These are phyloP conservation scores for Thyridium curvatum DNA, from an alignment of 2,329 filamentous ascomycete species.

Conservation along the genomic window DNA sequence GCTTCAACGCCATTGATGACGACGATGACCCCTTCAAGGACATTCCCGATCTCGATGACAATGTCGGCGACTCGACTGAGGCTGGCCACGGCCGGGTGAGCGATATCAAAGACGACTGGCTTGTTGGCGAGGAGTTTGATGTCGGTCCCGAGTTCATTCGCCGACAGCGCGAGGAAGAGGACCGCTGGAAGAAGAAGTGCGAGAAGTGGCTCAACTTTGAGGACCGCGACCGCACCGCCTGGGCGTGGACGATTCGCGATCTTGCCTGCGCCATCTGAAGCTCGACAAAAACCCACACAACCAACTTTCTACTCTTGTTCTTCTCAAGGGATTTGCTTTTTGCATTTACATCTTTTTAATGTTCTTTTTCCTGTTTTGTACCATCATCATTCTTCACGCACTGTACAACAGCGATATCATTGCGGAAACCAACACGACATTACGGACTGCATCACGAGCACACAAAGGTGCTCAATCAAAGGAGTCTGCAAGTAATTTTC, in stretches of 20 bases:
- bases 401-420: too few species aligned
- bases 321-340: constrained; percentile 1
- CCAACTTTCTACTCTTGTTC: background rate
- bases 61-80: constrained; percentile 40
- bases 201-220: constrained; percentile 71
- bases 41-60: constrained; percentile 85
- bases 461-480: too few species aligned
- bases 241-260: constrained; percentile 72
- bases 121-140: constrained; percentile 94
- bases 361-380: background rate
- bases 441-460: too few species aligned
- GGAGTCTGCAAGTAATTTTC: too few species aligned
- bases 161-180: constrained; percentile 85
- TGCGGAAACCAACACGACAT: too few species aligned
- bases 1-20: constrained; percentile 68
- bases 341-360: background rate
- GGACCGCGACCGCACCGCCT: constrained; percentile 50
- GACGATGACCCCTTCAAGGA: constrained; percentile 93
- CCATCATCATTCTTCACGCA: background rate
- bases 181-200: constrained; percentile 82
- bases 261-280: constrained; percentile 29
- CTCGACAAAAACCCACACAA: background rate
- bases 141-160: constrained; percentile 91
- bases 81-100: constrained; percentile 45
- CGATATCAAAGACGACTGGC: constrained; percentile 69